A percentile compares a stretch with the other conserved stretches of the same genome.
Evolutionary conservation across 768 basidiomycete species (phyloP).

Genomic region (Hemileccinum impolitum): DNA sequence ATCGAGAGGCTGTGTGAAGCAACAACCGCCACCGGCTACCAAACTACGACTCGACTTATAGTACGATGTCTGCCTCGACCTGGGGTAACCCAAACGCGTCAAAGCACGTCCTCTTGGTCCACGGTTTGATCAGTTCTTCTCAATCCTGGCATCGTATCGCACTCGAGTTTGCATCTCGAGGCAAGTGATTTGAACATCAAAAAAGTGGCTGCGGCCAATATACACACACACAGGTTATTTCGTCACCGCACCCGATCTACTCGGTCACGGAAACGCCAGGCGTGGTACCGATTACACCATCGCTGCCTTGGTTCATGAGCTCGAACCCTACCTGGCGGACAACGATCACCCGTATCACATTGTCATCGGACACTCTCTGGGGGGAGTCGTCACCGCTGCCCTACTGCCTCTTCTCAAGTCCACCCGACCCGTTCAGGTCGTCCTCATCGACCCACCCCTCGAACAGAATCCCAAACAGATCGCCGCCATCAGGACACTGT

Average conservation of each 20-base stretch:
- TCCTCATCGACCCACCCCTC: constrained; percentile 22
- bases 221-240: constrained; percentile 19
- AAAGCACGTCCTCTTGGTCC: constrained; percentile 19
- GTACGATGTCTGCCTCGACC: not conserved
- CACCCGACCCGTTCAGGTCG: constrained; percentile 4
- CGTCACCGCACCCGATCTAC: constrained; percentile 22
- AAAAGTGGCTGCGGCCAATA: no score
- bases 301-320: constrained; percentile 9
- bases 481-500: not conserved
- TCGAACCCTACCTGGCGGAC: constrained; percentile 9
- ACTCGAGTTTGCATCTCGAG: constrained; percentile 13
- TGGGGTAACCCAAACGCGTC: not conserved
- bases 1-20: no score
- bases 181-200: not conserved
- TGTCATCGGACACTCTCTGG: constrained; percentile 23
- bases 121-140: constrained; percentile 16
- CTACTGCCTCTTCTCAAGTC: constrained; percentile 16
- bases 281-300: constrained; percentile 13
- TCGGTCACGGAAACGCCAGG: constrained; percentile 17
- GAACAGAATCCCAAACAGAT: not conserved
- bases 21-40: no score
- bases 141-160: constrained; percentile 16
- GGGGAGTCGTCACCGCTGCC: constrained; percentile 10
- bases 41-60: no score
- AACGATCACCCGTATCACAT: constrained; percentile 4